Evolutionary conservation across 1,139 yeast genomes (phyloP), one percentile per base, ranked within the genome.

Genomic region (Debaryomyces fabryi): DNA sequence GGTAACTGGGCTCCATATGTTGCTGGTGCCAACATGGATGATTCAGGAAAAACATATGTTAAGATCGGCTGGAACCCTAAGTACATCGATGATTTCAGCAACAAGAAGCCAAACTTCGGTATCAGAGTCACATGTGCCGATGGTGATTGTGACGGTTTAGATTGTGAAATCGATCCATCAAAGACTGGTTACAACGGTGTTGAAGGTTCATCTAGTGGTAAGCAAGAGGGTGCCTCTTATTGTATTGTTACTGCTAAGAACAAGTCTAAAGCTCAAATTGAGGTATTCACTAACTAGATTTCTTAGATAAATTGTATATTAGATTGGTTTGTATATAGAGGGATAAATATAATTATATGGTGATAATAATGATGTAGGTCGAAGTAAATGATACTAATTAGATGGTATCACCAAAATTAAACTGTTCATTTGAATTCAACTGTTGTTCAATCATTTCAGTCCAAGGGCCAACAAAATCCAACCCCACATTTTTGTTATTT

Each of bases 1-100:
- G 97, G 97, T 51, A 89, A 90, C 78, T 90, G 96, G 96, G 72
- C 96, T 23, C 96, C 97, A 23, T 90, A 88, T 59, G 96, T 90
- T 52, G 96, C 95, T 15, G 97, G 96, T 55, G 90, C 92, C 56
- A 89, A 89, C 72, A 81, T 81, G 71, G 96, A 88, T 65, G 67
- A 66, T 49, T 67, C 63, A 48, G 87, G 89, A 27, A 80, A 82
- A 65, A 88, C 96, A 3, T 89, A 58, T 65, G 87, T 87, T 56
- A 90, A 88, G 71, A 81, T 90, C 63, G 96, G 95, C 45, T 89
- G 96, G 95, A 90, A 90, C 68, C 96, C 97, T 18, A 81, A 86
- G 54, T 87, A 88, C 67, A 66, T 88, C 55, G 92, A 86, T 56
- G 77, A 73, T 45, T 86, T 83, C 71, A 69, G 72, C 50, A 67